A percentile compares a stretch with the other conserved stretches of the same genome.
Conservation (phyloP, 2,329 filamentous ascomycete species). For the Alternaria longipes region DNA sequence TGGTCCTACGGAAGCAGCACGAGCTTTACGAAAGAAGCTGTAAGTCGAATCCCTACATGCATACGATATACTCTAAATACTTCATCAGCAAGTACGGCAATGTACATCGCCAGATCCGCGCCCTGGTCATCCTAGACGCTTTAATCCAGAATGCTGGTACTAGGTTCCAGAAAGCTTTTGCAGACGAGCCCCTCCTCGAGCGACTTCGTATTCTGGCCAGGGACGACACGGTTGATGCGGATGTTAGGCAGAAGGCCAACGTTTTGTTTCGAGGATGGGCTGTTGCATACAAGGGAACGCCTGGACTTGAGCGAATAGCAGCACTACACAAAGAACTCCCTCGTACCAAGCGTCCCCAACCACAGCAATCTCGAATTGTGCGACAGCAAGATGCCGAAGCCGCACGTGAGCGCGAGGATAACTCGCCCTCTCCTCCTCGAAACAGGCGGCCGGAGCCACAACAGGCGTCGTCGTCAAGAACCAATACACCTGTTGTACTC, state of each 20-base stretch:
- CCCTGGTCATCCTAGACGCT: slow-evolving; percentile 87
- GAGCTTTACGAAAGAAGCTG: slow-evolving; percentile 95
- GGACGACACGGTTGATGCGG: slow-evolving; percentile 81
- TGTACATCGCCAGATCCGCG: slow-evolving; percentile 88
- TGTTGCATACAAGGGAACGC: slow-evolving; percentile 78
- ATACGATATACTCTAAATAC: slow-evolving; percentile 23
- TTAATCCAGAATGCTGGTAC: slow-evolving; percentile 93
- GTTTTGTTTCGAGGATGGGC: slow-evolving; percentile 89
- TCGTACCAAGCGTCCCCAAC: slow-evolving; percentile 66
- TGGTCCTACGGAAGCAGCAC: slow-evolving; percentile 86
- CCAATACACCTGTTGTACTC: slow-evolving; percentile 38
- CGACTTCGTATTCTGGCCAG: slow-evolving; percentile 87
- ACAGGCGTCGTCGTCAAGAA: slow-evolving; percentile 40
- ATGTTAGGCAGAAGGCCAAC: slow-evolving; percentile 89
- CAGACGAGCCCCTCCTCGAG: slow-evolving; percentile 90
- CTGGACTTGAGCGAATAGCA: slow-evolving; percentile 82
- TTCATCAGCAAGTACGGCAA: slow-evolving; percentile 83
- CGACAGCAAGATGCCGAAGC: slow-evolving; percentile 81
- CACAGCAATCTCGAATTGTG: slow-evolving; percentile 83
- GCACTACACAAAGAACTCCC: slow-evolving; percentile 77
- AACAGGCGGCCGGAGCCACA: slow-evolving; percentile 37
- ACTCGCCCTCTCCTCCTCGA: slow-evolving; percentile 42
- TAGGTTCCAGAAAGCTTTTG: slow-evolving; percentile 85
- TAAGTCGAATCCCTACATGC: slow-evolving; percentile 50
- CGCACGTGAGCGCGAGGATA: slow-evolving; percentile 70